A percentile compares a stretch with the other conserved stretches of the same genome.
Conservation (phyloP, 805 yeast species). For the Suhomyces canberraensis region DNA sequence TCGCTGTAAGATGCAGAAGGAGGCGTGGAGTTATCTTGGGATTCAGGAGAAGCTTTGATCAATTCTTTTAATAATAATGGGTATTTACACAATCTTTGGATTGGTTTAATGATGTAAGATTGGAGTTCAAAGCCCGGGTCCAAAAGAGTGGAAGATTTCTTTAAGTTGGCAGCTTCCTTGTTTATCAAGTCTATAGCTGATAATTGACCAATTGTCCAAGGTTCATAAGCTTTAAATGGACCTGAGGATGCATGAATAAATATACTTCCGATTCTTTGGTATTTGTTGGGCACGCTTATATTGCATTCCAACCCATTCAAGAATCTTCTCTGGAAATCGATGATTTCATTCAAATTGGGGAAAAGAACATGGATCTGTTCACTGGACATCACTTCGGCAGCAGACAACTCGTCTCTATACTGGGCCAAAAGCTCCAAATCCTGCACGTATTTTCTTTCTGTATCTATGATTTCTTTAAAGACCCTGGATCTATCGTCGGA, state of each 20-base stretch:
- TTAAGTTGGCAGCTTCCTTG: constrained; percentile 56
- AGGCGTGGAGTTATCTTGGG: constrained; percentile 9
- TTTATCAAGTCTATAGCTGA: constrained; percentile 80
- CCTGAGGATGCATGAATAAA: constrained; percentile 77
- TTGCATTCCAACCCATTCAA: constrained; percentile 87
- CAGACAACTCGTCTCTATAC: constrained; percentile 66
- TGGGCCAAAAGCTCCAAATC: constrained; percentile 73
- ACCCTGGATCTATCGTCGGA: constrained; percentile 70
- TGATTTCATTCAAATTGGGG: constrained; percentile 77
- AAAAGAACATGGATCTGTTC: constrained; percentile 80
- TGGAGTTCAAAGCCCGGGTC: constrained; percentile 88
- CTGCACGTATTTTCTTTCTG: constrained; percentile 90
- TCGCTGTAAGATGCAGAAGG: constrained; percentile 51
- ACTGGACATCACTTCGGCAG: constrained; percentile 64
- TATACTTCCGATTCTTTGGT: constrained; percentile 85
- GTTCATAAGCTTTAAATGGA: constrained; percentile 85
- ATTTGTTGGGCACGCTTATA: constrained; percentile 64
- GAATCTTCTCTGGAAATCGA: constrained; percentile 90
- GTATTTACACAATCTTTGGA: constrained; percentile 93
- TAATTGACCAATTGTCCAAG: constrained; percentile 90
- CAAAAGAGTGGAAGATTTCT: constrained; percentile 54
- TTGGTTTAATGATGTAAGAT: constrained; percentile 86
- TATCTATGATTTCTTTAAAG: constrained; percentile 77
- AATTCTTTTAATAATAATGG: constrained; percentile 80
- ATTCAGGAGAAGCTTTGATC: constrained; percentile 56